These are phyloP conservation scores for Trichophaea hybrida DNA, from an alignment of 2,329 filamentous ascomycete species.

Conservation along the genomic window DNA sequence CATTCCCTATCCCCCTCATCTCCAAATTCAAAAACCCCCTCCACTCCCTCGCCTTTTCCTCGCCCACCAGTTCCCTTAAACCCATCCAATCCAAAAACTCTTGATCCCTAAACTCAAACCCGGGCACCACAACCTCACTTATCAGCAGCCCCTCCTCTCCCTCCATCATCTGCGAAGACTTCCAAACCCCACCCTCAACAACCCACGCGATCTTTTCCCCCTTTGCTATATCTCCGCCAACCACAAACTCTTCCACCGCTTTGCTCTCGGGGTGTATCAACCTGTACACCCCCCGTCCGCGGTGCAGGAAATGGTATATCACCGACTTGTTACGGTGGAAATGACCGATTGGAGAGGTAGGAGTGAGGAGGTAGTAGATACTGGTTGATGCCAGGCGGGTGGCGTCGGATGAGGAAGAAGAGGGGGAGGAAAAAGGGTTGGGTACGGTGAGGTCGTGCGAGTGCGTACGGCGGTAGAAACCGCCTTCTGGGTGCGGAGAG, in stretches of 20 bases:
- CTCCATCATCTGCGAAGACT: slow-evolving; percentile 41
- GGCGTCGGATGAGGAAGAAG: slow-evolving; percentile 27
- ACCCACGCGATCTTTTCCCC: slow-evolving; percentile 55
- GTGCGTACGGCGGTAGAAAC: slow-evolving; percentile 51
- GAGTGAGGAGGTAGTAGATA: slow-evolving; percentile 52
- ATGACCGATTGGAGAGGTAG: slow-evolving; percentile 39
- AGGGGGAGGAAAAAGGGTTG: slow-evolving; percentile 37
- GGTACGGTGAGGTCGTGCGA: slow-evolving; percentile 39
- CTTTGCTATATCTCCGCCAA: slow-evolving; percentile 42
- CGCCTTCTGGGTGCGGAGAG: slow-evolving; percentile 45
- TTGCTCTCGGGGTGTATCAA: slow-evolving; percentile 44
- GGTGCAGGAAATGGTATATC: slow-evolving; percentile 51
- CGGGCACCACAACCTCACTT: slow-evolving; percentile 47
- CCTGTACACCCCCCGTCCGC: slow-evolving; percentile 49
- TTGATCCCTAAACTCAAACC: slow-evolving; percentile 53
- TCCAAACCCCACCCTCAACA: slow-evolving; percentile 54
- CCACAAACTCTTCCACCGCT: slow-evolving; percentile 48
- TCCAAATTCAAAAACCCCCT: not conserved
- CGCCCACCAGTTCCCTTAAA: not conserved
- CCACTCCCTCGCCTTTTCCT: not conserved
- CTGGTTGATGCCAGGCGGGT: slow-evolving; percentile 43
- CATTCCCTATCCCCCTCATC: not conserved
- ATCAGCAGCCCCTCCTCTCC: slow-evolving; percentile 43
- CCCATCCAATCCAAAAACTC: slow-evolving; percentile 42
- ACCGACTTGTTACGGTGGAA: slow-evolving; percentile 49